These are phyloP conservation scores for Phyllosticta paracitricarpa DNA, from an alignment of 2,329 filamentous ascomycete genomes.

Conservation along the genomic window DNA sequence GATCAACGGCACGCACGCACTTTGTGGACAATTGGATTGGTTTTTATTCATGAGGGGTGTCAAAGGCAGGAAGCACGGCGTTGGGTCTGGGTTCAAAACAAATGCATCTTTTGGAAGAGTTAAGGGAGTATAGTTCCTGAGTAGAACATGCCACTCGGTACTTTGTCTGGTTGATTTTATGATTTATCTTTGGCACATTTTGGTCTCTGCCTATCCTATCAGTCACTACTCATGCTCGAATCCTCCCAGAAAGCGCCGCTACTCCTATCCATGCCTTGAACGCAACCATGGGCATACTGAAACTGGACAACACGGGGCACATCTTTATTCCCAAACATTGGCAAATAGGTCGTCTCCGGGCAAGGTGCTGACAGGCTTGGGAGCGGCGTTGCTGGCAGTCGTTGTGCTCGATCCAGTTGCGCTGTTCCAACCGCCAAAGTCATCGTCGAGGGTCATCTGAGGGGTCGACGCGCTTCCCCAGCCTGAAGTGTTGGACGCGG, in stretches of 20 bases:
- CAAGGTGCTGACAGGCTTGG: constrained; percentile 43
- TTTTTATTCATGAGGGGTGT: not conserved
- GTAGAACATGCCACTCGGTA: not conserved
- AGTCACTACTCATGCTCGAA: not conserved
- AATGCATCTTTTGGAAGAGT: not conserved
- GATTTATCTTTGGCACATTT: not conserved
- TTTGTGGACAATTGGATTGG: not conserved
- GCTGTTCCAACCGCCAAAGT: constrained; percentile 92
- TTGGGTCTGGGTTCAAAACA: not conserved
- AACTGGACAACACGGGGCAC: not conserved
- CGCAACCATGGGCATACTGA: not conserved
- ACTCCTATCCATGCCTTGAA: not conserved
- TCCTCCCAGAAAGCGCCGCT: not conserved
- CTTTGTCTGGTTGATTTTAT: not conserved
- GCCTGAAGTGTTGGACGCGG: constrained; percentile 28
- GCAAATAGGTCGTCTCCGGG: constrained; percentile 80
- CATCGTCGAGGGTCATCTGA: constrained; percentile 71
- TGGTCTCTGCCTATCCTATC: not conserved
- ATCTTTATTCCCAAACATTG: constrained; percentile 79
- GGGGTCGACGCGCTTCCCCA: constrained; percentile 52
- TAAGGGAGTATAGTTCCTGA: not conserved
- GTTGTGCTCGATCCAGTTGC: constrained; percentile 44
- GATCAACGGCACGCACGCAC: not conserved
- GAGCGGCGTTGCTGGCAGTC: constrained; percentile 16
- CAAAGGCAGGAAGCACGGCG: not conserved